These are phyloP conservation scores for Boletus patriciae DNA, from an alignment of 768 basidiomycete genomes.

Conservation along the genomic window DNA sequence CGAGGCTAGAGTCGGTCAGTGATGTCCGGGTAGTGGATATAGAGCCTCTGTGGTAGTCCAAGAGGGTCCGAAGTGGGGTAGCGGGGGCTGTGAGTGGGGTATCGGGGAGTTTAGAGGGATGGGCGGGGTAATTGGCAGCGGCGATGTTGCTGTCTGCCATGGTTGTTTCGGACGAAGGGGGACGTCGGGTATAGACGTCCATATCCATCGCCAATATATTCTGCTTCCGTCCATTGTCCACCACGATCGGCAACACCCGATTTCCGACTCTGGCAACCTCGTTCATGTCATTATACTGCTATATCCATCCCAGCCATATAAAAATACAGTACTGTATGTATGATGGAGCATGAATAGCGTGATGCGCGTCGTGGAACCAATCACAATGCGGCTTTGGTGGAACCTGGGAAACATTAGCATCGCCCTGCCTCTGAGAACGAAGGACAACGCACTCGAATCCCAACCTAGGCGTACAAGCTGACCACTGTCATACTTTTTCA, in stretches of 20 bases:
- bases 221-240: constrained; percentile 22
- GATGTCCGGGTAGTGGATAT: constrained; percentile 69
- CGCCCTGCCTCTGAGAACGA: not conserved
- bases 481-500: constrained; percentile 22
- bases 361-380: not conserved
- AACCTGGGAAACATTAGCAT: constrained; percentile 11
- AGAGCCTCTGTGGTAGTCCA: constrained; percentile 60
- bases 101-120: constrained; percentile 10
- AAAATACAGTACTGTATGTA: constrained; percentile 14
- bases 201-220: not conserved
- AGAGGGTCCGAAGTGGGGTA: constrained; percentile 29
- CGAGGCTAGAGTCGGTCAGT: constrained; percentile 47
- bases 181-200: constrained; percentile 13
- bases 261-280: constrained; percentile 16
- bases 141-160: constrained; percentile 18
- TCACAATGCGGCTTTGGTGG: constrained; percentile 1
- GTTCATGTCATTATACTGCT: constrained; percentile 18
- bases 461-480: constrained; percentile 26
- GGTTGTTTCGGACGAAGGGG: constrained; percentile 10
- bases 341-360: not conserved
- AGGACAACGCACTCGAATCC: constrained; percentile 23
- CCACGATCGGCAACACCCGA: constrained; percentile 24
- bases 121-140: not conserved
- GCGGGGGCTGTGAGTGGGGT: not conserved
- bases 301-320: constrained; percentile 5